phyloP scores from a whole-genome alignment of 306 rosid species.

The Inga leiocalycina region DNA sequence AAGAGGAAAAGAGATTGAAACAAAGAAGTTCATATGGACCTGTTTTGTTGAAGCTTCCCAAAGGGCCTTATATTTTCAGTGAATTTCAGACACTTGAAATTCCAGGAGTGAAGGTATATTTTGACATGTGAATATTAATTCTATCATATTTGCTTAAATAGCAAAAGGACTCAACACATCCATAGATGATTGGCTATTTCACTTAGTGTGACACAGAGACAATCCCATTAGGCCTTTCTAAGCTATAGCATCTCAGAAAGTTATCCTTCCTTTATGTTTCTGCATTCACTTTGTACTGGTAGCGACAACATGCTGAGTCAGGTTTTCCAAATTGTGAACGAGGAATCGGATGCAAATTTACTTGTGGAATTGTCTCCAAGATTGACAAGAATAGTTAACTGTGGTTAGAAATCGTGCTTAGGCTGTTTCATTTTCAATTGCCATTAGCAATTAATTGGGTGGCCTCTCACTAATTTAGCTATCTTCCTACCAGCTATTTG shows the following conservation, averaged over 20 bases:
- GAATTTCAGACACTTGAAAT: slow-evolving; percentile 78
- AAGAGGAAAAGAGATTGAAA: slow-evolving; percentile 82
- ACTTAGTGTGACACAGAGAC: neutral
- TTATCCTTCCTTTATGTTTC: slow-evolving; percentile 8
- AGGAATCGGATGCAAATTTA: neutral
- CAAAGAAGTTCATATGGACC: slow-evolving; percentile 68
- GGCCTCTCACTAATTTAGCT: neutral
- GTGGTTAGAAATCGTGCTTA: neutral
- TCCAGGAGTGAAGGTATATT: slow-evolving; percentile 80
- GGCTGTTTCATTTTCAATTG: neutral
- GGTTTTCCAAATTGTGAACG: neutral
- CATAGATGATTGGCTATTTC: neutral
- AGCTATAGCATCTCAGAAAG: slow-evolving; percentile 5
- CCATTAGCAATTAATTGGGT: neutral
- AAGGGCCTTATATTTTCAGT: slow-evolving; percentile 84
- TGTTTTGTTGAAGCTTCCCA: slow-evolving; percentile 66
- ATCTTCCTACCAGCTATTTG: neutral
- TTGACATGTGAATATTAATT: slow-evolving; percentile 20
- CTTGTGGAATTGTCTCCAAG: neutral
- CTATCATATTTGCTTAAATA: slow-evolving; percentile 13
- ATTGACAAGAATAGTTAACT: neutral
- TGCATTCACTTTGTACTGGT: neutral
- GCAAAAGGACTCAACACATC: neutral
- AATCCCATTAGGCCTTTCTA: neutral
- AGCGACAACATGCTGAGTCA: neutral